Evolutionary conservation across 176 grass and related monocot species (phyloP).

Genomic region (Oryza longistaminata): DNA sequence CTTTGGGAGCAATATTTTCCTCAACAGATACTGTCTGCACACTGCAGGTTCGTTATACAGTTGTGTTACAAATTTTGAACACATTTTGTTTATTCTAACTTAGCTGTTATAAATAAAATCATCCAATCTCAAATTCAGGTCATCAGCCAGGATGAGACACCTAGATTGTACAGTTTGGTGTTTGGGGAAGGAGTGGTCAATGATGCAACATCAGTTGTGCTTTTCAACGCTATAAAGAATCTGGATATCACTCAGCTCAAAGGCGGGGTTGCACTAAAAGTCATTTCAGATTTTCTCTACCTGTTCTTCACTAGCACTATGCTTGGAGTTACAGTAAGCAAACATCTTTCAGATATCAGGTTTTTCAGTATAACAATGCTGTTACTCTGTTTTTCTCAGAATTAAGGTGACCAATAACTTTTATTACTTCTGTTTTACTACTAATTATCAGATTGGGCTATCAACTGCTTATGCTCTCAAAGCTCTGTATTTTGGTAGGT

Average conservation of each 20-base stretch:
- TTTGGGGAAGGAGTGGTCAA: conserved; percentile 95
- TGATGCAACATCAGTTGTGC: conserved; percentile 82
- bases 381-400: not conserved
- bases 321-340: conserved; percentile 75
- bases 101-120: not conserved
- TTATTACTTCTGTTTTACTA: not conserved
- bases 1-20: conserved; percentile 88
- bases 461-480: conserved; percentile 91
- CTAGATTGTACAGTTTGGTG: conserved; percentile 88
- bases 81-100: not conserved
- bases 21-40: conserved; percentile 90
- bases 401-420: not conserved
- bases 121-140: conserved; percentile 43
- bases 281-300: conserved; percentile 79
- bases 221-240: conserved; percentile 90
- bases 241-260: conserved; percentile 60
- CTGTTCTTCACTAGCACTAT: conserved; percentile 73
- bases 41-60: conserved; percentile 53
- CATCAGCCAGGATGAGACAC: conserved; percentile 86
- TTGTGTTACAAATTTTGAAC: not conserved
- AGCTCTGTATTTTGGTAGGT: conserved; percentile 88
- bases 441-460: conserved; percentile 66
- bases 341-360: conserved; percentile 4
- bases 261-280: conserved; percentile 44
- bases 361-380: not conserved